These are phyloP conservation scores for Termitomyces sp. DNA, from an alignment of 768 basidiomycete species.

Conservation along the genomic window DNA sequence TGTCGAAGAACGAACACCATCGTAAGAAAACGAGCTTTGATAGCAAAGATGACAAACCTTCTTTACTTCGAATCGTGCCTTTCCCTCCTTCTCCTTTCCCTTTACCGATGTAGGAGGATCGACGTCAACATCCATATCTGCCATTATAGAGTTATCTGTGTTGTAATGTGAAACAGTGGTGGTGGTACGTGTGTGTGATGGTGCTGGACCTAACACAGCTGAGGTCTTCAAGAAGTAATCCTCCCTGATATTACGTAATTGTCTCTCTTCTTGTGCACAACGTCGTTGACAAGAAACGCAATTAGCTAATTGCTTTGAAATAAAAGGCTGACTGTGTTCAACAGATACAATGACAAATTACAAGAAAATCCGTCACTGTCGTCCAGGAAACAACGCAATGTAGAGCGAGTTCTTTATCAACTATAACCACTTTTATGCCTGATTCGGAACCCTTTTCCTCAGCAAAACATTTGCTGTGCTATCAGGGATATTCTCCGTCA, in stretches of 20 bases:
- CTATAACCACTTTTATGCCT: not conserved
- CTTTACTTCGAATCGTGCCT: slow-evolving; percentile 96
- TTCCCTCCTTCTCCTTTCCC: slow-evolving; percentile 53
- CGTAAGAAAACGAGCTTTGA: slow-evolving; percentile 2
- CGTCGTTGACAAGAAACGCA: not conserved
- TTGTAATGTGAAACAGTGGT: not conserved
- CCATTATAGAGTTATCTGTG: slow-evolving; percentile 27
- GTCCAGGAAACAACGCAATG: not conserved
- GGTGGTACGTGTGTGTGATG: not conserved
- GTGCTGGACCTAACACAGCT: not conserved
- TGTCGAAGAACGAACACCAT: slow-evolving; percentile 1
- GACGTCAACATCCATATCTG: slow-evolving; percentile 67
- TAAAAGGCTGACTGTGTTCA: not conserved
- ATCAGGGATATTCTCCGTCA: slow-evolving; percentile 6
- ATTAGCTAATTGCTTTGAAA: not conserved
- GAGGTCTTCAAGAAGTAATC: slow-evolving; percentile 1
- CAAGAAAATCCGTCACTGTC: not conserved
- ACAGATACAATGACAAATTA: not conserved
- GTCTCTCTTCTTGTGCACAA: not conserved
- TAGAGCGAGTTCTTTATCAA: not conserved
- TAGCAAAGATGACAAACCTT: slow-evolving; percentile 54
- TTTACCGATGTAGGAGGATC: slow-evolving; percentile 43
- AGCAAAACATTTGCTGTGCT: slow-evolving; percentile 10
- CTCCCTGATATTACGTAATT: not conserved
- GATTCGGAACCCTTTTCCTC: slow-evolving; percentile 2